Conservation (phyloP, 345 rosid genomes). For the Arabidopsis arenosa region DNA sequence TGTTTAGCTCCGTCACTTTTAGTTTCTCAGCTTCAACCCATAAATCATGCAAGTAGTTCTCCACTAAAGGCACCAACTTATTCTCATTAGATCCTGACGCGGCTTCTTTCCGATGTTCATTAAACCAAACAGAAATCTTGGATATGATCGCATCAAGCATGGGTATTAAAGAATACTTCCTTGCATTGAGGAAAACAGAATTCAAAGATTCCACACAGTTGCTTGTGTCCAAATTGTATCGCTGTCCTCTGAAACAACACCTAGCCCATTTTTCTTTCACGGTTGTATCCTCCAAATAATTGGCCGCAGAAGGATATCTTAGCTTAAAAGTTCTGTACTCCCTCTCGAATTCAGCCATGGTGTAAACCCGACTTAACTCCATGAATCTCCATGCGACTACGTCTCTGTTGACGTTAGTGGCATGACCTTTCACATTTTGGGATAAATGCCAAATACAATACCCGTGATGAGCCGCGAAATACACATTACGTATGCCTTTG, state of each 20-base stretch:
- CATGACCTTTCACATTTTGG: background rate
- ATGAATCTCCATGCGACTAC: background rate
- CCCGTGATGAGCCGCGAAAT: background rate
- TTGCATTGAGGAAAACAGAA: background rate
- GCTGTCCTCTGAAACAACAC: background rate
- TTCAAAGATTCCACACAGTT: background rate
- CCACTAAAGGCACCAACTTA: background rate
- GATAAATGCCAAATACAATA: background rate
- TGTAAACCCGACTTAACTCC: background rate
- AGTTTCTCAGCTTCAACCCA: background rate
- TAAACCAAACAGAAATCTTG: background rate
- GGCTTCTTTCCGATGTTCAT: background rate
- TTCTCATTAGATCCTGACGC: background rate
- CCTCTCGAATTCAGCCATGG: background rate
- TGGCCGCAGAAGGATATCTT: background rate
- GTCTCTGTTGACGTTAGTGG: background rate
- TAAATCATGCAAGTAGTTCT: background rate
- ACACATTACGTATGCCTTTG: background rate
- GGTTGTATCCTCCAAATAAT: background rate
- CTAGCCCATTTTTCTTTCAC: background rate
- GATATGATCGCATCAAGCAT: background rate
- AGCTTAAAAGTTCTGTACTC: background rate
- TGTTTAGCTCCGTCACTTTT: background rate
- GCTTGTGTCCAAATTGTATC: background rate
- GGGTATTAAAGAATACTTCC: background rate